Conservation (phyloP, 768 basidiomycete genomes). For the Lepiota brunneoincarnata region DNA sequence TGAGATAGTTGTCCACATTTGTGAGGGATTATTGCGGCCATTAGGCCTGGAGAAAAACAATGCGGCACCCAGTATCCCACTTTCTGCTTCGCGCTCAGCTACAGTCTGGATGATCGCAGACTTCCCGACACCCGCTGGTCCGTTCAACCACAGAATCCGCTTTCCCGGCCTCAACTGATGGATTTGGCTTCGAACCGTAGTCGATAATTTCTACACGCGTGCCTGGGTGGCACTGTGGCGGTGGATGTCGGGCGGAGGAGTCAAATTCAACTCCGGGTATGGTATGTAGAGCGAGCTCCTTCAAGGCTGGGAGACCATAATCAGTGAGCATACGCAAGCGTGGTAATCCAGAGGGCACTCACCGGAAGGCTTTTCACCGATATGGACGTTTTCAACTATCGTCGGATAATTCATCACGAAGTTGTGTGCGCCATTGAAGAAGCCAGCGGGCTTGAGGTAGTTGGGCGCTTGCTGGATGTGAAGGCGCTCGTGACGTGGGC, state of each 20-base stretch:
- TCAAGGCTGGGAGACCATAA: not conserved
- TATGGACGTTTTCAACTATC: too few species aligned
- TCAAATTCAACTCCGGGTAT: not conserved
- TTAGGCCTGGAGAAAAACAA: constrained; percentile 6
- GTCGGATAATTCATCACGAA: too few species aligned
- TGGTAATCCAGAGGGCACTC: not conserved
- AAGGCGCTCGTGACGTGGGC: too few species aligned
- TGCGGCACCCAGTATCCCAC: not conserved
- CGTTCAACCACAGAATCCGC: constrained; percentile 2
- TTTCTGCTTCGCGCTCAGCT: not conserved
- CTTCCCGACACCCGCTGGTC: constrained; percentile 12
- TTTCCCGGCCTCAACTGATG: not conserved
- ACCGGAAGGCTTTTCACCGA: too few species aligned
- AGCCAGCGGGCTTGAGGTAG: too few species aligned
- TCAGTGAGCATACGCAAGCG: not conserved
- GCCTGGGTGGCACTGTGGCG: constrained; percentile 1
- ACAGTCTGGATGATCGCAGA: constrained; percentile 6
- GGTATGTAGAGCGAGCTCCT: not conserved
- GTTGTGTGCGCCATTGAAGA: too few species aligned
- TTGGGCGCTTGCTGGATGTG: too few species aligned
- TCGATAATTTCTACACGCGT: not conserved
- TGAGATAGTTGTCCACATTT: not conserved
- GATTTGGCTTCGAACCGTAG: not conserved
- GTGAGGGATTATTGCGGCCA: not conserved
- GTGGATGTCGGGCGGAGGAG: not conserved